phyloP scores from a whole-genome alignment of 768 basidiomycete genomes.

The Tricholoma saponaceum region DNA sequence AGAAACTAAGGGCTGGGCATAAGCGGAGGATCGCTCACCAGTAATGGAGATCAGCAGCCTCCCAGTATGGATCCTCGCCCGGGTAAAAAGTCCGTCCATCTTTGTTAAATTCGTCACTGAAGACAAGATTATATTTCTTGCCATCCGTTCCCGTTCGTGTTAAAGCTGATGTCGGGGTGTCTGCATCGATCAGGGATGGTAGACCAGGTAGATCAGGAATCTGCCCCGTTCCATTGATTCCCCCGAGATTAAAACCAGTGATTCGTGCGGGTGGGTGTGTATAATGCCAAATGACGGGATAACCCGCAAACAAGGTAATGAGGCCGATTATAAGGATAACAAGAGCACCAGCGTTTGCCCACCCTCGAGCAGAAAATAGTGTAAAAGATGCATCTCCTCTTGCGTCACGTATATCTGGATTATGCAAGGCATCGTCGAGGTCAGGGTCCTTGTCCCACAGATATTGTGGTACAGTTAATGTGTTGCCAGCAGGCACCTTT shows the following conservation, averaged over 20 bases:
- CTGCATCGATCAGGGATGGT: constrained; percentile 68
- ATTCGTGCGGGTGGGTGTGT: constrained; percentile 27
- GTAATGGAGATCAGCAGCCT: constrained; percentile 84
- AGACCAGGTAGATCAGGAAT: constrained; percentile 72
- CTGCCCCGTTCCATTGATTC: constrained; percentile 84
- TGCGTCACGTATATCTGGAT: constrained; percentile 74
- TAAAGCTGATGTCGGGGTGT: constrained; percentile 58
- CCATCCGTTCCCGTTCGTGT: constrained; percentile 73
- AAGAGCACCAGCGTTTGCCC: constrained; percentile 75
- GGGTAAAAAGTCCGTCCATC: constrained; percentile 69
- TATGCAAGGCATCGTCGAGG: constrained; percentile 86
- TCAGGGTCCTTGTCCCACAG: constrained; percentile 85
- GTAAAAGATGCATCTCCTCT: constrained; percentile 58
- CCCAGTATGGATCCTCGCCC: constrained; percentile 83
- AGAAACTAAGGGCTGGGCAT: neutral
- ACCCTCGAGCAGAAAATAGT: constrained; percentile 78
- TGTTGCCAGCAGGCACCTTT: constrained; percentile 37
- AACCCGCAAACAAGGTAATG: constrained; percentile 81
- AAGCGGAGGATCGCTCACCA: constrained; percentile 43
- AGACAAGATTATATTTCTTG: constrained; percentile 74
- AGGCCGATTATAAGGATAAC: constrained; percentile 64
- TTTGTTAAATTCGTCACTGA: constrained; percentile 71
- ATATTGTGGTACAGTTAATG: constrained; percentile 65
- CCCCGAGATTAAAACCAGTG: constrained; percentile 81
- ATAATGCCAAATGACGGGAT: constrained; percentile 72